Conservation (phyloP, 1,139 yeast genomes). For the Candida frijolesensis region DNA sequence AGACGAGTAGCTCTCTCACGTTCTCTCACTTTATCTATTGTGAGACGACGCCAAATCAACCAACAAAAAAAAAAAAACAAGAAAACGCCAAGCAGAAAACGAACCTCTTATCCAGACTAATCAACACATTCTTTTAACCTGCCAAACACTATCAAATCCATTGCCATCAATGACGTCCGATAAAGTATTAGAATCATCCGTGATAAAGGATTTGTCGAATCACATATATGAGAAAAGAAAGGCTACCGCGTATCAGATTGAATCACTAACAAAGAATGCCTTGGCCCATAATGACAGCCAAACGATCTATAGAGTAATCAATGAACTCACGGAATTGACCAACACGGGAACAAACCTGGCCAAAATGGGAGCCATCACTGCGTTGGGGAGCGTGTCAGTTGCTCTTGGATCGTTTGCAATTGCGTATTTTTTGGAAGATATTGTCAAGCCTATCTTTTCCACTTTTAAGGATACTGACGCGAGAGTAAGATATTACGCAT, state of each 20-base stretch:
- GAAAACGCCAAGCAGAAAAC: too few species aligned
- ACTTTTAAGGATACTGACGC: constrained; percentile 98
- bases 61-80: too few species aligned
- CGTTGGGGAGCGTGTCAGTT: constrained; percentile 52
- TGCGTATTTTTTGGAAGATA: constrained; percentile 73
- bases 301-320: constrained; percentile 56
- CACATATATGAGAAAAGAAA: constrained; percentile 92
- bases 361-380: constrained; percentile 55
- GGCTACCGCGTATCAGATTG: constrained; percentile 90
- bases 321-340: constrained; percentile 46
- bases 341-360: constrained; percentile 46
- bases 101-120: neutral
- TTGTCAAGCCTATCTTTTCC: constrained; percentile 90
- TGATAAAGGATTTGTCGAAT: constrained; percentile 83
- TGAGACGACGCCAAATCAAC: too few species aligned
- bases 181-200: constrained; percentile 62
- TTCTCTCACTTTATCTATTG: too few species aligned
- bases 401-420: constrained; percentile 53
- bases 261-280: constrained; percentile 73
- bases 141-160: neutral
- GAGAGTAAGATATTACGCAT: constrained; percentile 93
- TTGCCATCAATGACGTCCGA: constrained; percentile 8
- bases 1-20: too few species aligned
- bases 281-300: constrained; percentile 68
- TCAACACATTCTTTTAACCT: neutral